These are phyloP conservation scores for Umbelopsis sp. DNA, from an alignment of 371 early-diverging fungal genomes.

Conservation along the genomic window DNA sequence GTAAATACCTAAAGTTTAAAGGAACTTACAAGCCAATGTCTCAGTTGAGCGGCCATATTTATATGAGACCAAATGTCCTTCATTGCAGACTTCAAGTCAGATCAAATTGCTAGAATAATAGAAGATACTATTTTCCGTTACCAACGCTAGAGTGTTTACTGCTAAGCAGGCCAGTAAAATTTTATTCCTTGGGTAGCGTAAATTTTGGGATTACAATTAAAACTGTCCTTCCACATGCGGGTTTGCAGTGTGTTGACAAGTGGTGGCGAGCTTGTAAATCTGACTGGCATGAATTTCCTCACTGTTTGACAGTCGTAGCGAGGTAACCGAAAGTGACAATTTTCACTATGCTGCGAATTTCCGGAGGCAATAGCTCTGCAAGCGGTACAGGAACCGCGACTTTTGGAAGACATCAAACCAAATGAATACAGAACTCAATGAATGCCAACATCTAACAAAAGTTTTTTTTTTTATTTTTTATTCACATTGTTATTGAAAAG, in stretches of 20 bases:
- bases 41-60: not conserved
- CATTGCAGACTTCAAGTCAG: not conserved
- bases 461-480: too few species aligned
- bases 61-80: not conserved
- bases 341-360: not conserved
- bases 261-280: conserved; percentile 9
- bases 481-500: not conserved
- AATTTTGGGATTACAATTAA: not conserved
- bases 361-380: not conserved
- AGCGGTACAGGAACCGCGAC: too few species aligned
- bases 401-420: too few species aligned
- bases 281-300: not conserved
- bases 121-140: not conserved
- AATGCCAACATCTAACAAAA: too few species aligned
- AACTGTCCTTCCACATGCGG: not conserved
- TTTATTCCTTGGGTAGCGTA: not conserved
- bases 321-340: not conserved
- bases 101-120: not conserved
- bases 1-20: not conserved
- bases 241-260: not conserved
- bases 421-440: too few species aligned
- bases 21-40: not conserved
- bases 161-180: not conserved
- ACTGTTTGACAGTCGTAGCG: not conserved
- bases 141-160: too few species aligned